Percentiles rank a stretch among this genome's conserved stretches.
Evolutionary conservation across 2,329 filamentous ascomycete species (phyloP).

Genomic region (Cytospora schulzeri): DNA sequence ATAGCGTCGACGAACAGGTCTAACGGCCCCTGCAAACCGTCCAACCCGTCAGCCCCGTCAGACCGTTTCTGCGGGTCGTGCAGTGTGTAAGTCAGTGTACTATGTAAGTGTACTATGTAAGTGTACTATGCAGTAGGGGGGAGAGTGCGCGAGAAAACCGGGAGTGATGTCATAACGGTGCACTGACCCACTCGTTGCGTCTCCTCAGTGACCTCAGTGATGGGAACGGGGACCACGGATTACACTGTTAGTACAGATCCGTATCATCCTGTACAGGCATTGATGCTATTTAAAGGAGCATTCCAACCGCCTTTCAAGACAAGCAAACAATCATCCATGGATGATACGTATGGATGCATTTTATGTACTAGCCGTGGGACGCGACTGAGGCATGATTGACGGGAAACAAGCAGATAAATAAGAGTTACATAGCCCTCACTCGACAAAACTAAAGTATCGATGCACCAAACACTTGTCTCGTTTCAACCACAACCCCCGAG

Average conservation of each 20-base stretch:
- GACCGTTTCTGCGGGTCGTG: neutral
- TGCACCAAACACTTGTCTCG: neutral
- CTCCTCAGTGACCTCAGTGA: neutral
- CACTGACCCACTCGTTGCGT: neutral
- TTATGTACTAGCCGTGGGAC: too few species aligned
- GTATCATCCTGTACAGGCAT: too few species aligned
- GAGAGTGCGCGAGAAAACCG: neutral
- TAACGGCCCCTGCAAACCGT: neutral
- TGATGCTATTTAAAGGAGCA: neutral
- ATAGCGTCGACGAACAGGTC: neutral
- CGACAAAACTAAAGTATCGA: too few species aligned
- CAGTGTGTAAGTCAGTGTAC: neutral
- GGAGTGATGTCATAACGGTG: constrained; percentile 16
- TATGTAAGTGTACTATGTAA: neutral
- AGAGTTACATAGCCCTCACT: too few species aligned
- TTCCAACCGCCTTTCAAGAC: neutral
- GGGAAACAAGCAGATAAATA: neutral
- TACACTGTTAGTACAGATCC: too few species aligned
- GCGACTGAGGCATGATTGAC: neutral
- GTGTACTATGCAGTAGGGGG: neutral
- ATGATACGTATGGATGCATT: too few species aligned
- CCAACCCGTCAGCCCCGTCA: neutral
- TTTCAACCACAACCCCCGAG: neutral
- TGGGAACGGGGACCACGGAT: too few species aligned
- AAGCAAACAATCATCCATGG: neutral